Evolutionary conservation across 2,329 filamentous ascomycete genomes (phyloP).

Genomic region (Trichophyton schoenleinii): DNA sequence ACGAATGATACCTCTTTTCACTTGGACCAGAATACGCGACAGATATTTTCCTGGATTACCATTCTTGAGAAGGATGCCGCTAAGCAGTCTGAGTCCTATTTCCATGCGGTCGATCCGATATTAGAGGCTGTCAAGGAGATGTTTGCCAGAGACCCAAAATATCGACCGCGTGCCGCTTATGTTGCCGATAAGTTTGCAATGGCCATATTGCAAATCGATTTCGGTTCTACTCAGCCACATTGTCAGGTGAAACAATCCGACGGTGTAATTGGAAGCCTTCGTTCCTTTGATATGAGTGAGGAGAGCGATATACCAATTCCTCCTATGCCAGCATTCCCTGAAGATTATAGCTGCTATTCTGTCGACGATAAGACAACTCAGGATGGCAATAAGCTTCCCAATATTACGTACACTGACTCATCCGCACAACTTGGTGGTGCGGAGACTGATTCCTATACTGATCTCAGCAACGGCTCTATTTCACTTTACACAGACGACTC

Average conservation of each 20-base stretch:
- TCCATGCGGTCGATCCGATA: constrained; percentile 28
- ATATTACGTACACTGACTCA: not conserved
- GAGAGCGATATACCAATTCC: not conserved
- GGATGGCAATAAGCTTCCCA: not conserved
- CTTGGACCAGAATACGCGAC: constrained; percentile 37
- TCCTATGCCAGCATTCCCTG: not conserved
- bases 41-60: constrained; percentile 45
- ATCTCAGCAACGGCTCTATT: not conserved
- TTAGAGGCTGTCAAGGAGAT: constrained; percentile 28
- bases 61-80: constrained; percentile 37
- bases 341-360: not conserved
- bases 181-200: constrained; percentile 20
- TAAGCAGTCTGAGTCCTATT: constrained; percentile 29
- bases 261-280: not conserved
- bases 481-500: not conserved
- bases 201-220: constrained; percentile 16
- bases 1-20: constrained; percentile 48
- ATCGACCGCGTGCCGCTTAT: constrained; percentile 22
- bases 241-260: not conserved
- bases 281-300: not conserved
- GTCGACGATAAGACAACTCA: not conserved
- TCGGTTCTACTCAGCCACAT: constrained; percentile 2
- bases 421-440: not conserved
- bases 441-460: not conserved
- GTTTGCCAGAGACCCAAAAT: constrained; percentile 23